Evolutionary conservation across 1,139 yeast genomes (phyloP).

Genomic region (Lodderomyces pseudojiufengensis): DNA sequence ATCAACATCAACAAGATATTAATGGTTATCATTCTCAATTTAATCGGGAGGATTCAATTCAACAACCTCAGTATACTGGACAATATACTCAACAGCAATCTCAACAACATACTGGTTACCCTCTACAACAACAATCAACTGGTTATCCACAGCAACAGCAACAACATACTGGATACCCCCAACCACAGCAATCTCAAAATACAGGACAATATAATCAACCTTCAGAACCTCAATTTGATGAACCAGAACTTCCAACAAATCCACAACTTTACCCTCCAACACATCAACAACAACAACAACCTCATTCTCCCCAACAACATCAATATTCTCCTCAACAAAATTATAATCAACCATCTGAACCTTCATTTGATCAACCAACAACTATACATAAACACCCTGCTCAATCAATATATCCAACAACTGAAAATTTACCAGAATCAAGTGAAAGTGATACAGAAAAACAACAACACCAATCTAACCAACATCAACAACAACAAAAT

Average conservation of each 20-base stretch:
- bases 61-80: slow-evolving; percentile 4
- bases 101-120: slow-evolving; percentile 4
- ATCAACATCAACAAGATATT: slow-evolving; percentile 13
- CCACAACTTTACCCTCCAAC: slow-evolving; percentile 1
- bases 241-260: slow-evolving; percentile 2
- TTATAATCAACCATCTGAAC: slow-evolving; percentile 11
- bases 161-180: slow-evolving; percentile 5
- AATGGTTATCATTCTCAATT: not conserved
- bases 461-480: not conserved
- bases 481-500: not conserved
- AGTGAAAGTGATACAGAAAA: slow-evolving; percentile 8
- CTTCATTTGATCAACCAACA: slow-evolving; percentile 9
- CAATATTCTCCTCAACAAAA: slow-evolving; percentile 4
- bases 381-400: not conserved
- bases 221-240: slow-evolving; percentile 12
- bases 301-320: slow-evolving; percentile 2
- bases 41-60: not conserved
- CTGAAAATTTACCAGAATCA: slow-evolving; percentile 11
- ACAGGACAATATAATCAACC: slow-evolving; percentile 8
- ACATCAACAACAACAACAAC: slow-evolving; percentile 2
- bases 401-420: slow-evolving; percentile 11
- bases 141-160: not conserved
- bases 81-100: slow-evolving; percentile 2
- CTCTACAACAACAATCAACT: slow-evolving; percentile 1
- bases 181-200: slow-evolving; percentile 2